phyloP scores from a whole-genome alignment of 2,329 filamentous ascomycete genomes.

The Nigrospora osmanthi region DNA sequence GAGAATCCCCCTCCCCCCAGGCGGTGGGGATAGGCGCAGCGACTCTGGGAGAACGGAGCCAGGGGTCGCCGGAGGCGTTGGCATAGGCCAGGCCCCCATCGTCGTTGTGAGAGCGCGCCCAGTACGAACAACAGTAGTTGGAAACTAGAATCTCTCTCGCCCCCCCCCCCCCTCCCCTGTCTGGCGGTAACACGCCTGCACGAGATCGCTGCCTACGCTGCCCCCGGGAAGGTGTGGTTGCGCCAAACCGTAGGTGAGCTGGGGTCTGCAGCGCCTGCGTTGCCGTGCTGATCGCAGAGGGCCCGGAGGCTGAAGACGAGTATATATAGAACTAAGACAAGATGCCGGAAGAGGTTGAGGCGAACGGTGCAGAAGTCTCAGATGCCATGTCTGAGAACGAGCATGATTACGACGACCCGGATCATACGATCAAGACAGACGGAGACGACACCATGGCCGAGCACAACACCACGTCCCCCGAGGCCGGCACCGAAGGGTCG shows the following conservation, averaged over 20 bases:
- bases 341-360: constrained; percentile 48
- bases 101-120: background rate
- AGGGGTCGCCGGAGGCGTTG: no score
- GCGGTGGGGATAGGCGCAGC: constrained; percentile 9
- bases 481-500: constrained; percentile 33
- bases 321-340: constrained; percentile 46
- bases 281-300: constrained; percentile 9
- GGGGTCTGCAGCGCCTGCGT: constrained; percentile 16
- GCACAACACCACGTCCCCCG: constrained; percentile 29
- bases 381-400: constrained; percentile 53
- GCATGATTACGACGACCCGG: constrained; percentile 43
- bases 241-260: constrained; percentile 14
- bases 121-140: background rate
- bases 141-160: constrained; percentile 9
- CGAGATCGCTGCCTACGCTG: constrained; percentile 17
- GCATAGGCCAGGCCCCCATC: background rate
- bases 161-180: constrained; percentile 6
- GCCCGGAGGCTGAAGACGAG: constrained; percentile 10
- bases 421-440: constrained; percentile 33
- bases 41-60: no score
- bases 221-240: constrained; percentile 20
- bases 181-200: constrained; percentile 15
- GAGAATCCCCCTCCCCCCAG: constrained; percentile 15
- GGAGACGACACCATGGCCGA: constrained; percentile 47
- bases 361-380: constrained; percentile 47